These are phyloP conservation scores for Heterobasidion irregulare DNA, from an alignment of 1,284 basidiomycete genomes.

Conservation along the genomic window DNA sequence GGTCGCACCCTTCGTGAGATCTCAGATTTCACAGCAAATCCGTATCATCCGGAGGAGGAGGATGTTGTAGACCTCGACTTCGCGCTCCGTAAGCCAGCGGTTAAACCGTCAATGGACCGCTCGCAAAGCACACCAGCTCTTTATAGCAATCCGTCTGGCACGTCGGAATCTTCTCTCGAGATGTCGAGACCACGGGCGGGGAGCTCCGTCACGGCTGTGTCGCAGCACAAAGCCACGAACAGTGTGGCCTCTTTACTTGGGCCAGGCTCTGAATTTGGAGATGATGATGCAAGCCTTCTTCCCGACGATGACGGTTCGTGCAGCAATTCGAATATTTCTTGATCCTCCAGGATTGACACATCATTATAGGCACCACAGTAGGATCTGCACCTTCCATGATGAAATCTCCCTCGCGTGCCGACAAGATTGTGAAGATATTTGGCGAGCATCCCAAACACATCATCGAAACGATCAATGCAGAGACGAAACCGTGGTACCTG, in stretches of 20 bases:
- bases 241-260: background rate
- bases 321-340: too few relatives aligned
- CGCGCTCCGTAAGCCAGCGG: slow-evolving; percentile 34
- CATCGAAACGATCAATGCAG: slow-evolving; percentile 40
- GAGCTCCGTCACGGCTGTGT: background rate
- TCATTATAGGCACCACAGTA: background rate
- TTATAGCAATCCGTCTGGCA: slow-evolving; percentile 18
- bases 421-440: slow-evolving; percentile 59
- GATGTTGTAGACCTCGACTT: slow-evolving; percentile 57
- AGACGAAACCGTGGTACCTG: slow-evolving; percentile 79
- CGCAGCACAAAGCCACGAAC: background rate
- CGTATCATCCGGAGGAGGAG: slow-evolving; percentile 30
- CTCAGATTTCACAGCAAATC: slow-evolving; percentile 26
- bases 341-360: too few relatives aligned
- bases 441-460: slow-evolving; percentile 50
- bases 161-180: slow-evolving; percentile 15
- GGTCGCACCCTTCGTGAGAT: slow-evolving; percentile 14
- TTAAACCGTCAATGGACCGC: slow-evolving; percentile 15
- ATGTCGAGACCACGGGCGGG: background rate
- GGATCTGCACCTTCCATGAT: slow-evolving; percentile 6
- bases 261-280: slow-evolving; percentile 6
- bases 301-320: slow-evolving; percentile 10
- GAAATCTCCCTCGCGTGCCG: slow-evolving; percentile 26
- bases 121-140: slow-evolving; percentile 11
- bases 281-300: slow-evolving; percentile 23